A percentile compares a stretch with the other conserved stretches of the same genome.
These are phyloP conservation scores for Vanrija humicola DNA, from an alignment of 1,284 basidiomycete species.

Conservation along the genomic window DNA sequence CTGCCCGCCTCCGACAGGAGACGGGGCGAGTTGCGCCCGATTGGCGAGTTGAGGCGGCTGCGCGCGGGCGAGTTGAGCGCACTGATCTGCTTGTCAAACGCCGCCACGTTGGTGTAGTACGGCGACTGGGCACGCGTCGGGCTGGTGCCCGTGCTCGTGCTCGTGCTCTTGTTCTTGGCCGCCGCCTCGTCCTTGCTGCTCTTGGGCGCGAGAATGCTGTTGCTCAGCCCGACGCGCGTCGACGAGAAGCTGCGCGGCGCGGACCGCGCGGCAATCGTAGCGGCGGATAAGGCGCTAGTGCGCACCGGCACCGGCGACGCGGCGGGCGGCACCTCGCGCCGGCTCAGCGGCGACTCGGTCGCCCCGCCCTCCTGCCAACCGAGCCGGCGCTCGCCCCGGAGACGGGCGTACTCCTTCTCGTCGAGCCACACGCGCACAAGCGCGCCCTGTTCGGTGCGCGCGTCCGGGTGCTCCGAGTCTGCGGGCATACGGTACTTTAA, in stretches of 20 bases:
- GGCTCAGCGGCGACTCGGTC: not conserved
- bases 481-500: constrained; percentile 18
- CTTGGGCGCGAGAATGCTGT: not conserved
- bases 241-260: not conserved
- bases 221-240: constrained; percentile 3
- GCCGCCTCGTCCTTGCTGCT: not conserved
- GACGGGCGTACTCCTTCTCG: constrained; percentile 4
- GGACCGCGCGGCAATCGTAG: not conserved
- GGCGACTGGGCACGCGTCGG: constrained; percentile 8
- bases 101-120: constrained; percentile 6
- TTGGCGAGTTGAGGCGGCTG: constrained; percentile 7
- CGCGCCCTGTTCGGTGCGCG: constrained; percentile 9
- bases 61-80: constrained; percentile 2
- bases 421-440: constrained; percentile 12
- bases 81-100: constrained; percentile 4
- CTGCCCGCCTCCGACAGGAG: constrained; percentile 14
- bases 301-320: not conserved
- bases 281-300: not conserved
- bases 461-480: constrained; percentile 19
- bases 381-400: constrained; percentile 10
- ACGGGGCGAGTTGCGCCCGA: not conserved
- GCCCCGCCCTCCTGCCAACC: constrained; percentile 10
- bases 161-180: not conserved
- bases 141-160: not conserved
- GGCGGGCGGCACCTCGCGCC: not conserved